phyloP scores from a whole-genome alignment of 805 yeast genomes.

The Dipodascus geniculatus region DNA sequence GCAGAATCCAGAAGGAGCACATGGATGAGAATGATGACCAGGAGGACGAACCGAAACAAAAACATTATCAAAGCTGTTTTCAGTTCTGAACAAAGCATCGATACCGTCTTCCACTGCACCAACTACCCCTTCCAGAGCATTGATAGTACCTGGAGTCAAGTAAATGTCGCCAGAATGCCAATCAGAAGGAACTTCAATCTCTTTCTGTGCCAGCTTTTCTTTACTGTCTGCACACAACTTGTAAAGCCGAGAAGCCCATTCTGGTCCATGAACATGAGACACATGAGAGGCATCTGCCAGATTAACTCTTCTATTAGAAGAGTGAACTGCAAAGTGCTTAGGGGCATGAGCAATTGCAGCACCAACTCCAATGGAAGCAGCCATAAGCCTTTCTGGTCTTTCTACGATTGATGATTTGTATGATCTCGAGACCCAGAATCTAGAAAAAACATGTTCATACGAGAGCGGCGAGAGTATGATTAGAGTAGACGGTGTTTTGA shows the following conservation, averaged over 20 bases:
- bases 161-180: slow-evolving; percentile 84
- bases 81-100: slow-evolving; percentile 36
- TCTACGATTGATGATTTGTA: slow-evolving; percentile 64
- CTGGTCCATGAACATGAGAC: slow-evolving; percentile 54
- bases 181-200: slow-evolving; percentile 63
- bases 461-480: slow-evolving; percentile 60
- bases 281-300: slow-evolving; percentile 46
- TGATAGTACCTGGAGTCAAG: slow-evolving; percentile 49
- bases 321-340: slow-evolving; percentile 32
- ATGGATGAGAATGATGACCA: slow-evolving; percentile 79
- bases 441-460: slow-evolving; percentile 58
- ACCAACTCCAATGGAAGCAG: slow-evolving; percentile 66
- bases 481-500: slow-evolving; percentile 40
- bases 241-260: slow-evolving; percentile 53
- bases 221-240: slow-evolving; percentile 50
- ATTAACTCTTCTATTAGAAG: slow-evolving; percentile 37
- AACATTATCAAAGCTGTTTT: slow-evolving; percentile 28
- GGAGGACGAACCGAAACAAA: slow-evolving; percentile 71
- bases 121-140: slow-evolving; percentile 65
- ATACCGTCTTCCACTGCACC: slow-evolving; percentile 67
- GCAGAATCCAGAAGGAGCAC: slow-evolving; percentile 79
- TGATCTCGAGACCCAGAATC: slow-evolving; percentile 64
- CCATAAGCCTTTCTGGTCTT: slow-evolving; percentile 68
- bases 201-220: slow-evolving; percentile 37
- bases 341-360: slow-evolving; percentile 51